Percentiles rank a stretch among this genome's conserved stretches.
Conservation (phyloP, 371 early-diverging fungal genomes). For the Actinomortierella ambigua region DNA sequence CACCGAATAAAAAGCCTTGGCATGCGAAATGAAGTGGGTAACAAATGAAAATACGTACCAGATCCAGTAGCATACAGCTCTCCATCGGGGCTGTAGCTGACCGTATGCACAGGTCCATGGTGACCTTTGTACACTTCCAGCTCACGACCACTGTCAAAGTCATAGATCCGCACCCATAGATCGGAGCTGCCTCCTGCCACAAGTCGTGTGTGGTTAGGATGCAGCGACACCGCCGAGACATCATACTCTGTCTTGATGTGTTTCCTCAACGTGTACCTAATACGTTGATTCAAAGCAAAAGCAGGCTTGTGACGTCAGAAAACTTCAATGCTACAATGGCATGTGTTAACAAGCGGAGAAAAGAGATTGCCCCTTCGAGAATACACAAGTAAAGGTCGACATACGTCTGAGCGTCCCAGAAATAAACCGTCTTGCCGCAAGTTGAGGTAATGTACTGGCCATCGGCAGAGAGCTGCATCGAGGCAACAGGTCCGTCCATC, state of each 20-base stretch:
- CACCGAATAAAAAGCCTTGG: background rate
- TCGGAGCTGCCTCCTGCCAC: slow-evolving; percentile 80
- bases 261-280: slow-evolving; percentile 58
- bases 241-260: slow-evolving; percentile 64
- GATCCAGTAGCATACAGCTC: slow-evolving; percentile 89
- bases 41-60: slow-evolving; percentile 36
- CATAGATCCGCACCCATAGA: slow-evolving; percentile 82
- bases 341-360: slow-evolving; percentile 1
- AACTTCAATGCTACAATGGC: background rate
- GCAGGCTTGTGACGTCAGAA: background rate
- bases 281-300: slow-evolving; percentile 2
- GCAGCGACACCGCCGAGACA: slow-evolving; percentile 78
- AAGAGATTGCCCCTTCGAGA: background rate
- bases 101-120: slow-evolving; percentile 86
- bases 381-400: slow-evolving; percentile 11
- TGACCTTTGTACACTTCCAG: slow-evolving; percentile 85
- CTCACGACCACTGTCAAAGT: slow-evolving; percentile 73
- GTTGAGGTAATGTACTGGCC: slow-evolving; percentile 72
- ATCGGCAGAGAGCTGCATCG: slow-evolving; percentile 73
- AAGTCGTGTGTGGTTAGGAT: slow-evolving; percentile 75
- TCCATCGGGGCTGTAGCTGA: slow-evolving; percentile 90
- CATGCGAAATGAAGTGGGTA: background rate
- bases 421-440: slow-evolving; percentile 73
- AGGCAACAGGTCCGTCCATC: slow-evolving; percentile 66
- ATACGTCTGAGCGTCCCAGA: slow-evolving; percentile 75